These are phyloP conservation scores for Phytophthora brassicae DNA, from an alignment of 352 stramenopile species.

Conservation along the genomic window DNA sequence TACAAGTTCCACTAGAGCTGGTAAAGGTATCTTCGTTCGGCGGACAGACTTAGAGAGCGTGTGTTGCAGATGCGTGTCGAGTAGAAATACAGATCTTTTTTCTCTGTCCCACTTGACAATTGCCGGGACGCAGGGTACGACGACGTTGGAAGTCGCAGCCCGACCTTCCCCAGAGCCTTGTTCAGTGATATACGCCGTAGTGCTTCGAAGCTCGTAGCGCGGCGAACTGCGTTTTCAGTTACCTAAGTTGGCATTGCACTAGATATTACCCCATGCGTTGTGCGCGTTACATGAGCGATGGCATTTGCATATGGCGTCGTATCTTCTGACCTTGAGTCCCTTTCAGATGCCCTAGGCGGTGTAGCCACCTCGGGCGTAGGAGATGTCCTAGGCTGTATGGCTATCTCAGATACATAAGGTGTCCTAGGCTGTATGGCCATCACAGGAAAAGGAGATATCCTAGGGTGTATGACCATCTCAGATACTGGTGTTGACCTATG, in stretches of 20 bases:
- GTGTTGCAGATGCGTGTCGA: no score
- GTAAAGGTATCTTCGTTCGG: not conserved
- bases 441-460: no score
- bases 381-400: not conserved
- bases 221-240: constrained; percentile 8
- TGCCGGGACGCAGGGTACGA: no score
- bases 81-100: no score
- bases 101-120: no score
- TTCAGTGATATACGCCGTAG: not conserved
- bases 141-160: not conserved
- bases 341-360: not conserved
- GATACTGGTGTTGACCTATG: no score
- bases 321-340: not conserved
- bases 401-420: not conserved
- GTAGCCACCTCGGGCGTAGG: not conserved
- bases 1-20: not conserved
- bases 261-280: constrained; percentile 3
- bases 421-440: no score
- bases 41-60: no score
- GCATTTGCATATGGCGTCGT: no score
- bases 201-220: not conserved
- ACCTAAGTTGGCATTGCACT: constrained; percentile 6
- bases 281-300: not conserved
- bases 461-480: no score
- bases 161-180: constrained; percentile 6